Base-by-base conservation (phyloP, 139 green algal species). In the Nannochloris sp. region DNA sequence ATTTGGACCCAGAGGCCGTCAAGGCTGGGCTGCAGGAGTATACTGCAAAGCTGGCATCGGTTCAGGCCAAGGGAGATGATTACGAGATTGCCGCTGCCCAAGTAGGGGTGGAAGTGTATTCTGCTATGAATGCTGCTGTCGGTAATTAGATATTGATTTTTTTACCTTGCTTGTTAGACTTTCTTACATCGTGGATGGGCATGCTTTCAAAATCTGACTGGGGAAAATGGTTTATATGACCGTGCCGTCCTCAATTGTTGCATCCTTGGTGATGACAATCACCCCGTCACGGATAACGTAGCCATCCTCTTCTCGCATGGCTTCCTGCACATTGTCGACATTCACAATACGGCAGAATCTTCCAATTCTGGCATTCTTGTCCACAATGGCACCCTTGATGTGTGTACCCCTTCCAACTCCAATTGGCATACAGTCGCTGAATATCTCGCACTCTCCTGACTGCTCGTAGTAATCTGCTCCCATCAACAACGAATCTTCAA, bases 381-480 rank as follows among this genome's bases (percentile, higher is more conserved):
- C 94, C 13, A 98, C 80, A 76, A 99, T 99, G 67, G 84, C 79
- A 75, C 95, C 92, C 51, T 75, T 78, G 75, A 94, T 85, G 77
- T 87, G 74, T 16, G 83, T 77, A 71, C 83, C 73, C 26, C 80
- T 80, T 61, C 94, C 94, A 49, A 99, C 82, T 49, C 94, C 94
- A 45, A 99, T 83, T 5, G 94, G 94, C 62, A 98, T 79, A 56
- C 84, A 88, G 36, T 91, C 89, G 0, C 70, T 79, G 26, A 91
- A 48, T 6, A 91, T 59, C 6, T 69, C 72, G 25, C 77, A 77
- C 76, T 97, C 78, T 20, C 90, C 72, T 26, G 58, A 56, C 56
- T 70, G 88, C 81, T 98, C 92, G 66, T 97, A 99, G 70, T 92
- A 97, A 80, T 99, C 94, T n/a, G 91, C 86, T 8, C 94, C 94